Evolutionary conservation across 2,329 filamentous ascomycete genomes (phyloP), one percentile per base, ranked within the genome.

Genomic region (Neonectria ditissima): DNA sequence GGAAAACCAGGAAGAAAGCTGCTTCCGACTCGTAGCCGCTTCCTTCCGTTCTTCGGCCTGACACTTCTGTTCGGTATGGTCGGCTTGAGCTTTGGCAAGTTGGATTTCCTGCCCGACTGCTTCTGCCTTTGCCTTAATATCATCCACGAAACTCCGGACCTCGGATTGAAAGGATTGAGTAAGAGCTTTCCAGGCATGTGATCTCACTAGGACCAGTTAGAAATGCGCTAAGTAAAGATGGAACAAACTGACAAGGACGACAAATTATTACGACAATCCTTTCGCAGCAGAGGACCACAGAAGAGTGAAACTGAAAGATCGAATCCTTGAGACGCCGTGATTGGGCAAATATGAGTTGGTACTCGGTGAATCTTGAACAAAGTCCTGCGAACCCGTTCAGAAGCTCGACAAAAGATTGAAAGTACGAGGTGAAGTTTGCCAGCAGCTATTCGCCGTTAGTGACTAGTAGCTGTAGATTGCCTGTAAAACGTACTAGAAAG

Each of bases 351-450:
- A 69, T 34, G 0, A 51, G 43, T 52, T 56, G 68, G 1, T 69
- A 67, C 11, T 69, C 52, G 1, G 59, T 39, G 11, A 67, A 67
- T 1, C 45, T 52, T 0, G 56, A 55, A 1, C 59, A 65, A 0
- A 67, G 32, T 0, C 59, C 20, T 0, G 66, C 66, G 1, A 69
- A 69, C 0, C 68, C 68, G 1, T 63, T 11, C 0, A 69, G 14
- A 0, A 67, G 55, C 5, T 69, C 62, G 0, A 69, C 68, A 26
- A 69, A 69, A 1, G 68, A 64, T n/a, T 64, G 39, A 2, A 70
- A 69, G 14, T 70, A 70, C 1, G 67, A 64, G 1, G 67, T 50
- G 10, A 70, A 66, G 26, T 69, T 70, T 13, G 65, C 68, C 0
- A 70, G 67, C 5, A 67, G 3, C 66, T 68, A 5, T 8, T 26